Conservation (phyloP, 352 stramenopile species). For the Lagenidium sp. region DNA sequence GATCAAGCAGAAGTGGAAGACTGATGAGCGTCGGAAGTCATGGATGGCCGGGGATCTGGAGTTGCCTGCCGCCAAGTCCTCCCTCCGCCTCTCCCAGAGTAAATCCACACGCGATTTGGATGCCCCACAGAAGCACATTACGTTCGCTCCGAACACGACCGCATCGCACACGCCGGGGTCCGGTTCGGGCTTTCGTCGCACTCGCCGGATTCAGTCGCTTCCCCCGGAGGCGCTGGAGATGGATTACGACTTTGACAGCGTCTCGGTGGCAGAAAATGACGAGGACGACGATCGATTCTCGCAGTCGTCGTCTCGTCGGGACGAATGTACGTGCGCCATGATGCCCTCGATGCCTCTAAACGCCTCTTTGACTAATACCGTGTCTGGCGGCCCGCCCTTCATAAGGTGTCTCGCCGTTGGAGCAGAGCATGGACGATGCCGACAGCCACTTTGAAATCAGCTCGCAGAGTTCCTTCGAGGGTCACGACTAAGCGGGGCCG, state of each 20-base stretch:
- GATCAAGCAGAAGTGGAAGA: conserved; percentile 33
- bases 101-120: conserved; percentile 15
- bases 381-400: too few species aligned
- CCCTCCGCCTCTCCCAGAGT: conserved; percentile 9
- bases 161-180: too few species aligned
- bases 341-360: too few species aligned
- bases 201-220: conserved; percentile 52
- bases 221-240: conserved; percentile 43
- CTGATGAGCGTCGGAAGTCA: conserved; percentile 58
- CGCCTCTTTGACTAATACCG: too few species aligned
- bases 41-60: conserved; percentile 56
- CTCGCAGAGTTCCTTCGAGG: conserved; percentile 47
- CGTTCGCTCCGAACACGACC: conserved; percentile 7
- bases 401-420: conserved; percentile 76
- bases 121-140: conserved; percentile 15
- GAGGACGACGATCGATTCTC: conserved; percentile 55
- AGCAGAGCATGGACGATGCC: conserved; percentile 63
- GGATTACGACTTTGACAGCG: conserved; percentile 80
- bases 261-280: conserved; percentile 49
- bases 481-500: conserved; percentile 1
- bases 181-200: too few species aligned
- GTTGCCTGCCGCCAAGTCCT: conserved; percentile 11
- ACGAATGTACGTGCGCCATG: conserved; percentile 70
- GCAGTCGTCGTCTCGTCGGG: conserved; percentile 59
- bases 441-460: conserved; percentile 82